Evolutionary conservation across 2,329 filamentous ascomycete species (phyloP), one percentile per base, ranked within the genome.

Genomic region (Aspergillus caelatus): DNA sequence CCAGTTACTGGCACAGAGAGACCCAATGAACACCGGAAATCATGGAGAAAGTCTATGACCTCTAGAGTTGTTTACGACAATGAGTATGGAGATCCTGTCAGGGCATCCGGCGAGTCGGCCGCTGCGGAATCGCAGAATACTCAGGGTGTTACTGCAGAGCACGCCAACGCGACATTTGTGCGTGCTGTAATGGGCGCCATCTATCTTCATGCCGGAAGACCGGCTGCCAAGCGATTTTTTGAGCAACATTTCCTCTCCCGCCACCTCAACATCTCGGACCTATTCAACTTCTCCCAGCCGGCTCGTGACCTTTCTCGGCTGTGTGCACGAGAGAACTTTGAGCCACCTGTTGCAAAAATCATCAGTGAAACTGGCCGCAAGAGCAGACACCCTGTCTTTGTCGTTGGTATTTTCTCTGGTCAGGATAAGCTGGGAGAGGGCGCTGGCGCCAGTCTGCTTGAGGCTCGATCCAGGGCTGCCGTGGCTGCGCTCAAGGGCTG

Each of bases 371-470:
- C 95, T 4, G 95, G 95, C 76, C 88, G 95, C 63, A 78, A 86
- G 70, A 95, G 91, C 72, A 88, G 91, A 76, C 91, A 91, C 63
- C 94, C 95, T 19, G 95, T 99, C 19, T 98, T 90, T 74, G 89
- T 97, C 34, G 94, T 99, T 16, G 95, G 94, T 63, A 94, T 99
- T 65, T 99, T 91, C 82, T 96, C 91, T 69, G 95, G 94, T 58
- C 84, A 85, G 65, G 94, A 99, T 77, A 94, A 95, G 85, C 84
- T 99, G 48, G 95, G 94, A 61, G 94, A 99, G 81, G 95, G 89
- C n/a, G 85, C 89, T 23, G 95, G 91, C 28, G 82, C 90, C 56
- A 94, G 87, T 78, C 82, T 98, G 62, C 85, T 93, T 68, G 87
- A 93, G 72, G 94, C 91, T 36, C 88, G 92, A 67, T 85, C 87